phyloP scores from a whole-genome alignment of 148 eudicot species.

The Beta vulgaris region DNA sequence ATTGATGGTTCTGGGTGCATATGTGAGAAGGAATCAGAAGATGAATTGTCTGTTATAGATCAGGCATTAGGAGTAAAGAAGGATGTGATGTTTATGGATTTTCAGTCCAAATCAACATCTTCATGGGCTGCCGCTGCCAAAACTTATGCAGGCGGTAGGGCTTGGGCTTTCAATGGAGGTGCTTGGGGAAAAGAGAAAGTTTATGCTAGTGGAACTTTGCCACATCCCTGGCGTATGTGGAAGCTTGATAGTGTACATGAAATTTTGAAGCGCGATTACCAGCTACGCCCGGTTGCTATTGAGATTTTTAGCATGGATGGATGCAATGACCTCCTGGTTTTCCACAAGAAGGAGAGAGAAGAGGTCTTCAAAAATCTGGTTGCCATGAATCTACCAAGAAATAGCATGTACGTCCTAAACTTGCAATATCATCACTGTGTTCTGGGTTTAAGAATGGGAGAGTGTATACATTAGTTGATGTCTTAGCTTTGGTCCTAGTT shows the following conservation, averaged over 20 bases:
- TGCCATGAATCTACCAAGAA: conserved; percentile 98
- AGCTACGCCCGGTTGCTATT: conserved; percentile 95
- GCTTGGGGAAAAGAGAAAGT: conserved; percentile 99
- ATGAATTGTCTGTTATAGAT: conserved; percentile 88
- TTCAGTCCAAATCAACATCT: conserved; percentile 79
- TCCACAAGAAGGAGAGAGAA: conserved; percentile 98
- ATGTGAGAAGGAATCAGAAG: conserved; percentile 91
- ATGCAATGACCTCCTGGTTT: conserved; percentile 93
- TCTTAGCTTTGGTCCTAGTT: not conserved
- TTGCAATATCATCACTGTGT: conserved; percentile 3
- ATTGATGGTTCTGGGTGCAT: conserved; percentile 87
- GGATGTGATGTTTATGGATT: conserved; percentile 71
- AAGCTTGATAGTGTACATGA: conserved; percentile 97
- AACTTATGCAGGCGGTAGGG: conserved; percentile 72
- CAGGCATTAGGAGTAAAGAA: conserved; percentile 96
- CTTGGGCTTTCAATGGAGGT: conserved; percentile 98
- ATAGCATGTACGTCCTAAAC: conserved; percentile 75
- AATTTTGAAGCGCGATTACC: conserved; percentile 96
- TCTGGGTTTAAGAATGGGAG: not conserved
- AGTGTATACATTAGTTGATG: not conserved
- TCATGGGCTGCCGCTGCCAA: conserved; percentile 68
- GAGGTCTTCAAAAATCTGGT: conserved; percentile 92
- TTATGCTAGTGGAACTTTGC: conserved; percentile 66
- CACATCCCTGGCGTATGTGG: conserved; percentile 97
- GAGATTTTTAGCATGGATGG: conserved; percentile 99